Base-by-base conservation (phyloP, 331 rosid genomes). In the Ulmus americana region DNA sequence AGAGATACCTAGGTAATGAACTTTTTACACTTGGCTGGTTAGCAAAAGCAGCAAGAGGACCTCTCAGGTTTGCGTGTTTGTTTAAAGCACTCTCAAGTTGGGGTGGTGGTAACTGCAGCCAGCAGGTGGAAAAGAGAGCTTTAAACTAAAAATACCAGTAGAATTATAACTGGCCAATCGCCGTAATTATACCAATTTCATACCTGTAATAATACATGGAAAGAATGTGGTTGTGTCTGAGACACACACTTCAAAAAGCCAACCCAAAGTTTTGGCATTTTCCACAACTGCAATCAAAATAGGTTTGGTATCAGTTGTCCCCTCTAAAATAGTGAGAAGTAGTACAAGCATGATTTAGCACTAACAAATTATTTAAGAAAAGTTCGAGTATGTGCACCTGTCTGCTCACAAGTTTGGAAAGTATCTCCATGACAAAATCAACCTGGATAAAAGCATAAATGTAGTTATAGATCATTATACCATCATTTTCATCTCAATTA, bases 341-440 rank as follows among this genome's bases (percentile, higher is more conserved):
- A 20, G 14, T 48, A 40, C 20, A 71, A 45, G 6, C 42, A 38
- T n/a, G 20, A 16, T 56, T 13, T 6, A 52, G 18, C 51, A 63
- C 3, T 15, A 22, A 1, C 1, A 3, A 16, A 0, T 38, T 14
- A 8, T 11, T 20, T 11, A 22, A 65, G 42, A 52, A 64, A 50
- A 50, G 41, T 16, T 45, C 2, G n/a, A 71, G 68, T 5, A 40
- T 56, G 60, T 63, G 13, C 81, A 90, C 97, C 99, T 87, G 96
- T 84, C 70, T 94, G 63, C 77, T 74, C 39, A 94, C 97, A 65
- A 94, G 97, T 75, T 90, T 94, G 44, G 88, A 84, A 54, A 94
- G 95, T 81, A 94, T 94, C 86, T 94, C 97, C 99, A 94, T 94
- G 14, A 94, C 95, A 79, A 90, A 87, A 84, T 94, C 97, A 81